phyloP scores from a whole-genome alignment of 164 flowering plant genomes.

The Stephania cephalantha region DNA sequence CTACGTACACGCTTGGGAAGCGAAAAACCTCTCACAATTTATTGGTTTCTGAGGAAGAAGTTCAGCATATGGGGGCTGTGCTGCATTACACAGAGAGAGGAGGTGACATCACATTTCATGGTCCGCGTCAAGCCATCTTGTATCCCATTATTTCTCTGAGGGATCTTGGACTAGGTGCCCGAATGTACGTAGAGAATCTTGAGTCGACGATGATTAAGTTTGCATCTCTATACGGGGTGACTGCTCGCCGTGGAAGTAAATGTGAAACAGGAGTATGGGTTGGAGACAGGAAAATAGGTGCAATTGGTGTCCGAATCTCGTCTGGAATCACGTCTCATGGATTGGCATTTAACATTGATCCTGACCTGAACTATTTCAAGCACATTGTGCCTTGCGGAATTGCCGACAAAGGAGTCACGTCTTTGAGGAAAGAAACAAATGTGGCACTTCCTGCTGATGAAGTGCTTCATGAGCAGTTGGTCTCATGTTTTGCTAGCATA shows the following conservation, averaged over 20 bases:
- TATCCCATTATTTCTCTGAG: constrained; percentile 80
- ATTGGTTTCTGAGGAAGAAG: constrained; percentile 56
- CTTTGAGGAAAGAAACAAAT: constrained; percentile 66
- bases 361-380: constrained; percentile 72
- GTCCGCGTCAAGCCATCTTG: constrained; percentile 81
- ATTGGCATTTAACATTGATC: constrained; percentile 86
- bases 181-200: constrained; percentile 82
- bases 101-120: constrained; percentile 93
- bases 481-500: constrained; percentile 55
- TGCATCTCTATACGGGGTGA: constrained; percentile 65
- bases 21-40: constrained; percentile 75
- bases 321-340: constrained; percentile 91
- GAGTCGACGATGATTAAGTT: constrained; percentile 69
- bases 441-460: constrained; percentile 61
- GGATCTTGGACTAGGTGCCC: constrained; percentile 69
- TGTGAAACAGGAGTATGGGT: constrained; percentile 93
- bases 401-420: constrained; percentile 77
- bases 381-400: constrained; percentile 97
- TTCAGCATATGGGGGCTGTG: constrained; percentile 69
- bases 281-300: constrained; percentile 84
- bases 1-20: constrained; percentile 90
- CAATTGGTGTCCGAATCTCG: constrained; percentile 85
- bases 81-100: constrained; percentile 89
- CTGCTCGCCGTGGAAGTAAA: constrained; percentile 46
- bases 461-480: constrained; percentile 66